A percentile compares a stretch with the other conserved stretches of the same genome.
These are phyloP conservation scores for Cladorrhinum sp. DNA, from an alignment of 2,329 filamentous ascomycete genomes.

Conservation along the genomic window DNA sequence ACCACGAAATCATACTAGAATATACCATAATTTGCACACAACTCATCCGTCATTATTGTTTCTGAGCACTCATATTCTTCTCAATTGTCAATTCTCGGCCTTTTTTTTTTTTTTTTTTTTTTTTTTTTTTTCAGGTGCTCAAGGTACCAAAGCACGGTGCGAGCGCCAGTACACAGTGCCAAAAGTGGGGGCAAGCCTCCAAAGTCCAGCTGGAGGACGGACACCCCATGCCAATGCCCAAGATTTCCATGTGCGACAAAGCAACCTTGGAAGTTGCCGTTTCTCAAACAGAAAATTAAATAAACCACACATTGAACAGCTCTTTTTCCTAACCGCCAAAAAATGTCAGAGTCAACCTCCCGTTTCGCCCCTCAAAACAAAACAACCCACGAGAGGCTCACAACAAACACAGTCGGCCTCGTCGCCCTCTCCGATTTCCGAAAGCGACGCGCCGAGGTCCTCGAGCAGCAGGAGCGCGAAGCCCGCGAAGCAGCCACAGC, in stretches of 20 bases:
- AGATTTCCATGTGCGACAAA: background rate
- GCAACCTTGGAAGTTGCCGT: background rate
- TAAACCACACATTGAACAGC: too few relatives aligned
- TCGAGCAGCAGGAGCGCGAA: slow-evolving; percentile 85
- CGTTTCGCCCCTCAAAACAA: slow-evolving; percentile 75
- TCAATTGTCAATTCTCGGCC: too few relatives aligned
- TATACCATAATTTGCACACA: too few relatives aligned
- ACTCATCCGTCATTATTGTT: too few relatives aligned
- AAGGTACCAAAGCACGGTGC: background rate
- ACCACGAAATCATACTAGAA: too few relatives aligned
- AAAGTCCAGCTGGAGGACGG: background rate
- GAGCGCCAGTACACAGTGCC: background rate
- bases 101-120: too few relatives aligned
- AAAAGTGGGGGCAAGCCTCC: background rate
- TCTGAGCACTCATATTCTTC: too few relatives aligned
- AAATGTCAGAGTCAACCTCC: slow-evolving; percentile 43
- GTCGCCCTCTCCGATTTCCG: slow-evolving; percentile 91
- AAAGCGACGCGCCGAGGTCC: slow-evolving; percentile 90
- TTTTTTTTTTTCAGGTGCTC: too few relatives aligned
- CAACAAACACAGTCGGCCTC: slow-evolving; percentile 84
- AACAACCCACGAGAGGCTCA: slow-evolving; percentile 76
- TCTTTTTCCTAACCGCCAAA: background rate
- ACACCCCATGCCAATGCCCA: background rate
- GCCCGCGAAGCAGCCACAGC: slow-evolving; percentile 56
- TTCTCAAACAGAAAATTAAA: too few relatives aligned